Evolutionary conservation across 768 basidiomycete genomes (phyloP).

Genomic region (Suillus plorans): DNA sequence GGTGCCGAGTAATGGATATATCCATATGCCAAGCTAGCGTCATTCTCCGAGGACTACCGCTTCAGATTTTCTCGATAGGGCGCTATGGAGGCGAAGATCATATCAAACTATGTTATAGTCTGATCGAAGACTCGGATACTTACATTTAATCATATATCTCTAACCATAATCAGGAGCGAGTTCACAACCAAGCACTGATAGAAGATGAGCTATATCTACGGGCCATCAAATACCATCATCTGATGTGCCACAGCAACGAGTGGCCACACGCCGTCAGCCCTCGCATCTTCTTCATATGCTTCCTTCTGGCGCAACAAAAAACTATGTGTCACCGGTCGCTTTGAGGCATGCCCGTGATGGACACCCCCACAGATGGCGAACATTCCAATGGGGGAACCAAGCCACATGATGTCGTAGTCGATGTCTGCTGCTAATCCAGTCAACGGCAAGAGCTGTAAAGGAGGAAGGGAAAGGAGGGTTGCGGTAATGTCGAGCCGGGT

Average conservation of each 20-base stretch:
- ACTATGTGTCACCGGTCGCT: conserved; percentile 26
- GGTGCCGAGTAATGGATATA: not conserved
- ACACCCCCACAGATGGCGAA: conserved; percentile 25
- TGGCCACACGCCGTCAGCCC: conserved; percentile 29
- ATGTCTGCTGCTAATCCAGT: conserved; percentile 12
- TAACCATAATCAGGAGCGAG: not conserved
- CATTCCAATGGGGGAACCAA: conserved; percentile 27
- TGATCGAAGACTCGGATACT: not conserved
- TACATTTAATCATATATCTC: conserved; percentile 2
- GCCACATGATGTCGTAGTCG: conserved; percentile 31
- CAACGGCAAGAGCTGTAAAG: conserved; percentile 20
- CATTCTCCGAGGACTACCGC: conserved; percentile 1
- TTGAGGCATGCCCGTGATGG: conserved; percentile 6
- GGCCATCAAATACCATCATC: conserved; percentile 27
- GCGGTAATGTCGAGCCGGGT: conserved; percentile 28
- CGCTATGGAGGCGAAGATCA: not conserved
- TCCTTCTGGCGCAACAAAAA: conserved; percentile 32
- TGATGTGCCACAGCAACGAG: conserved; percentile 29
- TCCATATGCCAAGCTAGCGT: not conserved
- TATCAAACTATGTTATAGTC: not conserved
- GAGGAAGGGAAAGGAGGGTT: conserved; percentile 24
- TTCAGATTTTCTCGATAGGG: not conserved
- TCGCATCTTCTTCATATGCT: conserved; percentile 27
- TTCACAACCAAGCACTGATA: conserved; percentile 1
- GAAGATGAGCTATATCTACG: not conserved